A percentile compares a stretch with the other conserved stretches of the same genome.
Conservation (phyloP, 192 early-diverging fungal species). For the Coemansia reversa region DNA sequence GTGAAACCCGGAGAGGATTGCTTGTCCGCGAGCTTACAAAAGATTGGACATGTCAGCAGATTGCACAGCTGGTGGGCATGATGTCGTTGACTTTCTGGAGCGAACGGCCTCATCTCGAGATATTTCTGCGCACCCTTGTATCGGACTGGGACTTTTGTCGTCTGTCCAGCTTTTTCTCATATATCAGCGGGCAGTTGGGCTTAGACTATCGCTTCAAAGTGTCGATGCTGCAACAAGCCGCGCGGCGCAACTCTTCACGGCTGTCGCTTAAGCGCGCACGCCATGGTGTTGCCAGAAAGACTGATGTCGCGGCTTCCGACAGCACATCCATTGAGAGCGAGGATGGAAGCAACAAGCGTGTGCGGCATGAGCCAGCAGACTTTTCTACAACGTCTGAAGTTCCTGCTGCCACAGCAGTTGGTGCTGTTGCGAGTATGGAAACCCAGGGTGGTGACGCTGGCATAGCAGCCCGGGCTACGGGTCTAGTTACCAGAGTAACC, state of each 20-base stretch:
- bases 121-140: conserved; percentile 58
- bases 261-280: conserved; percentile 49
- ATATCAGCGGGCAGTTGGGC: conserved; percentile 55
- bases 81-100: conserved; percentile 48
- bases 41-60: conserved; percentile 56
- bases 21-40: conserved; percentile 56
- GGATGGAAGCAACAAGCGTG: conserved; percentile 37
- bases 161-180: conserved; percentile 63
- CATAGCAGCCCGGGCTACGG: neutral
- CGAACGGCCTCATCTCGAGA: conserved; percentile 43
- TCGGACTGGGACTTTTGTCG: conserved; percentile 67
- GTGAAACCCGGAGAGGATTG: conserved; percentile 51
- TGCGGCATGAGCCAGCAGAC: conserved; percentile 20
- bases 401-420: neutral
- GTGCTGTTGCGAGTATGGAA: neutral
- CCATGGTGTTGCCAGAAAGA: conserved; percentile 16
- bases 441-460: neutral
- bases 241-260: conserved; percentile 49
- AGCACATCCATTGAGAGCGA: conserved; percentile 20
- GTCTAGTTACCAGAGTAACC: neutral
- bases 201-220: conserved; percentile 52
- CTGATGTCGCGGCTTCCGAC: neutral
- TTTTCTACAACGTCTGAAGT: neutral
- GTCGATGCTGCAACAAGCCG: conserved; percentile 51
- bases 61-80: conserved; percentile 53